phyloP scores from a whole-genome alignment of 176 grass and related monocot genomes.

The Themeda triandra region DNA sequence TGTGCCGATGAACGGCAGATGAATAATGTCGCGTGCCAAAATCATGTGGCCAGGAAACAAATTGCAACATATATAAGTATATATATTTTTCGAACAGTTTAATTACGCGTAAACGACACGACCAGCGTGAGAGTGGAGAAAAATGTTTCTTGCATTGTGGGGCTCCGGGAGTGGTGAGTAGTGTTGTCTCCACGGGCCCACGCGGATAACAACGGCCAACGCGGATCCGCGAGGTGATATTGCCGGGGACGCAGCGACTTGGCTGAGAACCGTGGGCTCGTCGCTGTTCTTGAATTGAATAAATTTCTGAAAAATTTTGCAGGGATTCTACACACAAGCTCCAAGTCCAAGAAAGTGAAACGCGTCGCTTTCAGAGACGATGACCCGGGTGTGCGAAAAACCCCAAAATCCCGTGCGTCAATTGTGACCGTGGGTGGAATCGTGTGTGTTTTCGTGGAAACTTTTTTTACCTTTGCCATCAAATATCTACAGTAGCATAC shows the following conservation, averaged over 20 bases:
- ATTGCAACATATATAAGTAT: not conserved
- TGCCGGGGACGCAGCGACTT: not conserved
- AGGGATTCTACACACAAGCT: not conserved
- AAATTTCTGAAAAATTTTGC: not conserved
- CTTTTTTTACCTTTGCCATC: not conserved
- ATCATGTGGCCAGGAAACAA: not conserved
- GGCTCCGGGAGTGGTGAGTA: fast-evolving
- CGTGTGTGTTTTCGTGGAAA: not conserved
- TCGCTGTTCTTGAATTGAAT: not conserved
- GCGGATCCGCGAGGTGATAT: slow-evolving; percentile 14
- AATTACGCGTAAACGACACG: not conserved
- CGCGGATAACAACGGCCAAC: slow-evolving; percentile 33
- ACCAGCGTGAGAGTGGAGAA: not conserved
- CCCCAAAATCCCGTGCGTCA: not conserved
- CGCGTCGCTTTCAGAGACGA: not conserved
- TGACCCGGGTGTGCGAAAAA: not conserved
- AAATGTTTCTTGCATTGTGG: not conserved
- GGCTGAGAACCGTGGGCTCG: not conserved
- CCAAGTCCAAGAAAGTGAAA: no score
- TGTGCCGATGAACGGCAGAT: not conserved
- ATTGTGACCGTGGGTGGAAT: not conserved
- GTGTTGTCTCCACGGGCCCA: not conserved
- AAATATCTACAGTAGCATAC: slow-evolving; percentile 31
- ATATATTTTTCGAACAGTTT: not conserved
- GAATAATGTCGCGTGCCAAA: not conserved